Evolutionary conservation across 2,329 filamentous ascomycete species (phyloP), one percentile per base, ranked within the genome.

Genomic region (Fusarium torulosum): DNA sequence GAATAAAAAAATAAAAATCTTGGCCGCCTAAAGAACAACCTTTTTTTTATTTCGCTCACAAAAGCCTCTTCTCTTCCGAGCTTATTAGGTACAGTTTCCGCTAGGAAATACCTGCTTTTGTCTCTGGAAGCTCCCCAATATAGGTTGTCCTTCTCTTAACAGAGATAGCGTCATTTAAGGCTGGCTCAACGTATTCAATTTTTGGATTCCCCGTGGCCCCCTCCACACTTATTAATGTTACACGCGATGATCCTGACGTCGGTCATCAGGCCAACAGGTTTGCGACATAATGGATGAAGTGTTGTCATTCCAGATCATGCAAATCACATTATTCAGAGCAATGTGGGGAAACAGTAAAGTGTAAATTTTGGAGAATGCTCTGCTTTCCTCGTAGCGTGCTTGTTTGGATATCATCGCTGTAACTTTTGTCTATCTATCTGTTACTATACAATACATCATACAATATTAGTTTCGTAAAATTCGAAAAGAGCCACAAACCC

Each of bases 81-180:
- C 52, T 37, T 70, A 67, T 37, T 70, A 67, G 60, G 27, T 4
- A 29, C 27, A 29, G 69, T 66, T 68, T 70, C 63, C 69, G 66
- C 69, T 53, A 52, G 38, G 42, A 31, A 20, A 44, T 19, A 25
- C 15, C 19, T 42, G 44, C 20, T 45, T 57, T 37, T 67, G 31
- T 45, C 20, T 67, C 49, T 53, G 31, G 33, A 43, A 40, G 25
- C 37, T 29, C 46, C 45, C 27, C 46, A 21, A 67, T 64, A 29
- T 37, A 19, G 40, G 21, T 37, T 51, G 44, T 44, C 42, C 43
- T 33, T 56, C 46, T 59, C 41, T 46, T 46, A 58, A 52, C 21
- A 33, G 51, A 65, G 49, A 71, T 65, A 71, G 68, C 69, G 68
- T 67, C 68, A 69, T 69, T 42, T 20, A 20, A 50, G 59, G 31